These are phyloP conservation scores for Starmerella powellii DNA, from an alignment of 805 yeast genomes.

Conservation along the genomic window DNA sequence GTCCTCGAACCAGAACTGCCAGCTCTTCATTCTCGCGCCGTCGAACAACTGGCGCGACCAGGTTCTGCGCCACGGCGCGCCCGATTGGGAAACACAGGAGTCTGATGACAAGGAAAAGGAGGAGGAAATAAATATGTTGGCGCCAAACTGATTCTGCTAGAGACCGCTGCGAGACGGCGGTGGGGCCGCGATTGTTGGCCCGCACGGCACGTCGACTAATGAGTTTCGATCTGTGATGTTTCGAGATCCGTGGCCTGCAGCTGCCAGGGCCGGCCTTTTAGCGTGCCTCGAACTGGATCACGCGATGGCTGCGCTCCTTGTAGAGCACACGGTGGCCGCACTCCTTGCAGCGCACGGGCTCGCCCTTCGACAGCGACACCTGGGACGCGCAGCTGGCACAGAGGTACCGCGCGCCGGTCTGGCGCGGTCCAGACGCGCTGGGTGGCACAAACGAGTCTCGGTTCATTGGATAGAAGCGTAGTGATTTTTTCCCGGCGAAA, in stretches of 20 bases:
- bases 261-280: no score
- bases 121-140: background rate
- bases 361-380: constrained; percentile 77
- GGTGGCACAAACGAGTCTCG: constrained; percentile 32
- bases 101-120: background rate
- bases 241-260: no score
- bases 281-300: constrained; percentile 78
- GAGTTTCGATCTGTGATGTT: no score
- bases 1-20: constrained; percentile 6
- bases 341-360: constrained; percentile 95
- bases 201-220: no score
- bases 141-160: background rate
- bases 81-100: constrained; percentile 2
- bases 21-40: constrained; percentile 13
- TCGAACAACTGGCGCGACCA: constrained; percentile 15
- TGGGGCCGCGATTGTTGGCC: no score
- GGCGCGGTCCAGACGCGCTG: constrained; percentile 54
- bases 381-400: constrained; percentile 94
- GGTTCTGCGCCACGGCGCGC: constrained; percentile 16
- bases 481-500: no score
- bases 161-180: no score
- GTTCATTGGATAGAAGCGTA: constrained; percentile 12
- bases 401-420: constrained; percentile 79
- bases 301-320: constrained; percentile 94
- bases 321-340: constrained; percentile 97